phyloP scores from a whole-genome alignment of 495 filamentous ascomycete species.

The Xylaria scruposa region DNA sequence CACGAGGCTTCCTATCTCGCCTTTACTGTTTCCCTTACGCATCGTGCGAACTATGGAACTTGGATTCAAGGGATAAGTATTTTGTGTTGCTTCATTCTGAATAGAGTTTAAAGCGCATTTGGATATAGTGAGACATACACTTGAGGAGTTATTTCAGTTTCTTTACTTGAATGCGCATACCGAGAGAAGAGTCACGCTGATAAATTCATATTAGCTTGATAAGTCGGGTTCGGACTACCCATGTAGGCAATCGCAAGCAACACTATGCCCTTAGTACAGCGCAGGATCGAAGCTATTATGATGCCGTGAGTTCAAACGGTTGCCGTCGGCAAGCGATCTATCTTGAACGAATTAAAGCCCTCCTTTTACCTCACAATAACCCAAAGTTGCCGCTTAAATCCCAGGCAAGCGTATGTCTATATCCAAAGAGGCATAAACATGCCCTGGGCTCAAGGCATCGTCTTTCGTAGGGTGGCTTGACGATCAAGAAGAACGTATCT shows the following conservation, averaged over 20 bases:
- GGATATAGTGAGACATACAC: neutral
- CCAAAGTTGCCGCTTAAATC: neutral
- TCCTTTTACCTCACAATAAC: neutral
- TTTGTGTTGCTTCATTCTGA: neutral
- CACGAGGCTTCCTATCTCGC: neutral
- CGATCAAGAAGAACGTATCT: neutral
- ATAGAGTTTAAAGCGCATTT: neutral
- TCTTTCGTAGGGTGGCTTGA: neutral
- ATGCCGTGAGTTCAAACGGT: neutral
- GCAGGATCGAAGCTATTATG: neutral
- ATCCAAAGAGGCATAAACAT: neutral
- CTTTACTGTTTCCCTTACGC: neutral
- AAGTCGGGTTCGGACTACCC: neutral
- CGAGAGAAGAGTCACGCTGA: neutral
- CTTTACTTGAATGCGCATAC: neutral
- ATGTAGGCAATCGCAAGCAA: neutral
- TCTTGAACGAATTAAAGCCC: neutral
- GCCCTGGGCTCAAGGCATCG: neutral
- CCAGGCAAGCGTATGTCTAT: neutral
- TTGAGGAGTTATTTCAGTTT: neutral
- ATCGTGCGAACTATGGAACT: too few relatives aligned
- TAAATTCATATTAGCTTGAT: neutral
- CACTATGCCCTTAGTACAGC: neutral
- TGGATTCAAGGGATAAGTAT: neutral
- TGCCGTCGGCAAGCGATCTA: neutral